Percentiles rank a stretch among this genome's conserved stretches.
These are phyloP conservation scores for Micromonas pusilla DNA, from an alignment of 139 green algal genomes.

Conservation along the genomic window DNA sequence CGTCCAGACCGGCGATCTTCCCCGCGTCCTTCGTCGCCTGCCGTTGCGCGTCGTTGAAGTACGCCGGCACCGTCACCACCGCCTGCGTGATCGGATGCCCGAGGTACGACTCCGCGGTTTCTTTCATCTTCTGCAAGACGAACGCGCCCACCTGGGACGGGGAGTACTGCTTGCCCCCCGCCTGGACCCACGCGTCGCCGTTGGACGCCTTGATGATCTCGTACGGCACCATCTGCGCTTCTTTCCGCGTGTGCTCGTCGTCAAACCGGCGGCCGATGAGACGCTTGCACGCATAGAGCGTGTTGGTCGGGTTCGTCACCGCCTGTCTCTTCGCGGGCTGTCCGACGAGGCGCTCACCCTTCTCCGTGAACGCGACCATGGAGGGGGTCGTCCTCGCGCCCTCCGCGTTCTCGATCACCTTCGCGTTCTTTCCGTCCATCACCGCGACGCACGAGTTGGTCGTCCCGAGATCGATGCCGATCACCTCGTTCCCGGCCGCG, in stretches of 20 bases:
- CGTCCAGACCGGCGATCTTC: constrained; percentile 57
- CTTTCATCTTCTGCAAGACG: constrained; percentile 93
- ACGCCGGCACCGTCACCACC: constrained; percentile 95
- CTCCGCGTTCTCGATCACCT: constrained; percentile 98
- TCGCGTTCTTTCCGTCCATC: constrained; percentile 94
- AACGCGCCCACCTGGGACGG: constrained; percentile 92
- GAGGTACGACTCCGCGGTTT: constrained; percentile 92
- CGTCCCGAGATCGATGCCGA: constrained; percentile 97
- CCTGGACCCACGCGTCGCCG: constrained; percentile 97
- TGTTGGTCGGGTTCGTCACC: constrained; percentile 95
- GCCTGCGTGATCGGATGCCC: constrained; percentile 77
- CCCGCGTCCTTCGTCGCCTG: constrained; percentile 78
- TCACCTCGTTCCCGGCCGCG: constrained; percentile 50
- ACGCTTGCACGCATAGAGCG: constrained; percentile 95
- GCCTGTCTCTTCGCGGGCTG: constrained; percentile 94
- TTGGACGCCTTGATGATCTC: constrained; percentile 83
- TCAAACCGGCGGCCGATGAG: constrained; percentile 89
- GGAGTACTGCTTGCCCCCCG: constrained; percentile 79
- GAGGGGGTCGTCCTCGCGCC: constrained; percentile 93
- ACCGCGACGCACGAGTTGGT: constrained; percentile 99
- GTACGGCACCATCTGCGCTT: constrained; percentile 96
- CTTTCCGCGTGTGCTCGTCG: constrained; percentile 85
- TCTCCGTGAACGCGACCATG: constrained; percentile 94
- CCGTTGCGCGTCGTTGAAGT: constrained; percentile 98
- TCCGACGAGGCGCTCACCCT: constrained; percentile 89